phyloP scores from a whole-genome alignment of 768 basidiomycete species.

The Calocera cornea region DNA sequence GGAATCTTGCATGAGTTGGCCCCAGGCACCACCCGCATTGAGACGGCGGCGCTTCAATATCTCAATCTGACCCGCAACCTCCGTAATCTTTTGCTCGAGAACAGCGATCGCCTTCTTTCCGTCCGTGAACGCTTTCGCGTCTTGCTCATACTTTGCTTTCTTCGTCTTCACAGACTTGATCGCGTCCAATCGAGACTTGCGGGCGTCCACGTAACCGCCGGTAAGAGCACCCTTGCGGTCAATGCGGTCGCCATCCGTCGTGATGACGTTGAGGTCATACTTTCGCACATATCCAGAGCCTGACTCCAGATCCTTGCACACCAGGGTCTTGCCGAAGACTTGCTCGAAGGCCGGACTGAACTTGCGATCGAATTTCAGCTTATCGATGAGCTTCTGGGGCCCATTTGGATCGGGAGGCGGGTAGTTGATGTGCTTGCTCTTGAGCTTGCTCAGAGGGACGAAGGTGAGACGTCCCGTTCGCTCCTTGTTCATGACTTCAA shows the following conservation, averaged over 20 bases:
- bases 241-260: slow-evolving; percentile 92
- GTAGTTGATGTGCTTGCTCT: slow-evolving; percentile 56
- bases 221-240: slow-evolving; percentile 93
- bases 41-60: slow-evolving; percentile 55
- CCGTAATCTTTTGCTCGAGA: slow-evolving; percentile 79
- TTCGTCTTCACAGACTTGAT: slow-evolving; percentile 65
- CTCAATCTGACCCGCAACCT: slow-evolving; percentile 55
- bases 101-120: slow-evolving; percentile 55
- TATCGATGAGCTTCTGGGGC: slow-evolving; percentile 67
- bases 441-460: slow-evolving; percentile 93
- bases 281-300: slow-evolving; percentile 90
- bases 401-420: slow-evolving; percentile 49
- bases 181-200: slow-evolving; percentile 77
- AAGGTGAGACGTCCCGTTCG: slow-evolving; percentile 92
- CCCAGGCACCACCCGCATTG: slow-evolving; percentile 53
- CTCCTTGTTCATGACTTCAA: slow-evolving; percentile 87
- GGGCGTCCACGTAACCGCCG: slow-evolving; percentile 89
- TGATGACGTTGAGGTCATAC: slow-evolving; percentile 92
- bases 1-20: slow-evolving; percentile 51
- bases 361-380: slow-evolving; percentile 57
- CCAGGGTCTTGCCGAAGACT: slow-evolving; percentile 94
- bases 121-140: slow-evolving; percentile 51
- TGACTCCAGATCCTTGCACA: slow-evolving; percentile 82
- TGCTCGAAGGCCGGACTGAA: slow-evolving; percentile 84
- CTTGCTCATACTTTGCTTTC: slow-evolving; percentile 55